phyloP scores from a whole-genome alignment of 495 filamentous ascomycete genomes.

The Terfezia claveryi region DNA sequence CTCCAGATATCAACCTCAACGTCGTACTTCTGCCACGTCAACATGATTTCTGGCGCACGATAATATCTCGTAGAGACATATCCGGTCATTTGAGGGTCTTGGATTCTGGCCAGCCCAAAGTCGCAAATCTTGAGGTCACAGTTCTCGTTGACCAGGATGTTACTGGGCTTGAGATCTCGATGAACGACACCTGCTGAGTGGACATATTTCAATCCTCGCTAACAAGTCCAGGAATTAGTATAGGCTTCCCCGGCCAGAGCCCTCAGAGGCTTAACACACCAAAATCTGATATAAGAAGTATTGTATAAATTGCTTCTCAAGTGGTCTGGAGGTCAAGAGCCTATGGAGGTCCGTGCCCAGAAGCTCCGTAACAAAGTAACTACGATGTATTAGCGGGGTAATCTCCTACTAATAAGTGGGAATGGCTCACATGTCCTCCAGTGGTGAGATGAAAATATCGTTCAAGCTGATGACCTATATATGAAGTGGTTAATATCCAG shows the following conservation, averaged over 20 bases:
- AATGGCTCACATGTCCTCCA: conserved; percentile 76
- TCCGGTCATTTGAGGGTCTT: conserved; percentile 99
- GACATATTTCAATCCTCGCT: conserved; percentile 97
- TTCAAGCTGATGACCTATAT: conserved; percentile 84
- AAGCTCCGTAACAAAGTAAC: conserved; percentile 95
- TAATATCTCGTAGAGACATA: conserved; percentile 99
- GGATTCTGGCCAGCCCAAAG: conserved; percentile 89
- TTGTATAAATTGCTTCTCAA: conserved; percentile 99
- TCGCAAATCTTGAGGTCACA: conserved; percentile 99
- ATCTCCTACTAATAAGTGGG: background rate
- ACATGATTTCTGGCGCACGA: conserved; percentile 96
- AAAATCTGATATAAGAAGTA: conserved; percentile 99
- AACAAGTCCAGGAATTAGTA: conserved; percentile 2
- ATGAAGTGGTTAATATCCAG: conserved; percentile 1
- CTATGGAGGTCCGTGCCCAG: conserved; percentile 92
- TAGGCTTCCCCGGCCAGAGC: background rate
- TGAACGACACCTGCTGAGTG: conserved; percentile 97
- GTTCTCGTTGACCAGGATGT: conserved; percentile 98
- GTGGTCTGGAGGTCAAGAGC: conserved; percentile 77
- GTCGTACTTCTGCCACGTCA: conserved; percentile 99
- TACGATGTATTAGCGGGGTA: conserved; percentile 19
- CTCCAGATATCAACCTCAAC: conserved; percentile 99
- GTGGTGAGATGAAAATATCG: conserved; percentile 97
- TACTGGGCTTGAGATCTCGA: conserved; percentile 91
- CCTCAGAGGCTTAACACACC: conserved; percentile 29